phyloP scores from a whole-genome alignment of 495 filamentous ascomycete species.

The Podospora pseudopauciseta region DNA sequence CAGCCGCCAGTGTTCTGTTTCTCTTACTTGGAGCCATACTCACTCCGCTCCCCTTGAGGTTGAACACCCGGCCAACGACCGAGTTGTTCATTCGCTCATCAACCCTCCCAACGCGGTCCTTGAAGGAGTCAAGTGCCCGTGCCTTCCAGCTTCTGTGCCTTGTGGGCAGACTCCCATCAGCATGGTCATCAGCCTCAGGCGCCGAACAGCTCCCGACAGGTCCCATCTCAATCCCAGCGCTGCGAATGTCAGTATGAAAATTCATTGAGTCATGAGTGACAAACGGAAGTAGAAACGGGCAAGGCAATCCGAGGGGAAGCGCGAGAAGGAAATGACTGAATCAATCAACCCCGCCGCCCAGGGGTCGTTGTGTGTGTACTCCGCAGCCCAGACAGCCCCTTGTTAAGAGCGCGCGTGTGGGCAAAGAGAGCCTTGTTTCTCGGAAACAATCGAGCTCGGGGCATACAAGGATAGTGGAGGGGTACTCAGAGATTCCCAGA shows the following conservation, averaged over 20 bases:
- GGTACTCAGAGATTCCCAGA: background rate
- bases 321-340: background rate
- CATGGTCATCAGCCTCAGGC: background rate
- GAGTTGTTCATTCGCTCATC: conserved; percentile 41
- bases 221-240: conserved; percentile 22
- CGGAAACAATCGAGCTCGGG: background rate
- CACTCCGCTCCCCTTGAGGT: conserved; percentile 65
- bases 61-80: conserved; percentile 66
- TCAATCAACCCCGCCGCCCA: background rate
- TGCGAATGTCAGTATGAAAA: conserved; percentile 8
- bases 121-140: background rate
- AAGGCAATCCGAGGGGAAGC: background rate
- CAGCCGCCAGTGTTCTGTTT: background rate
- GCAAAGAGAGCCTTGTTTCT: background rate
- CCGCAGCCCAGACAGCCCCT: background rate
- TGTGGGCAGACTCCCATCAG: background rate
- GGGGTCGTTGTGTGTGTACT: background rate
- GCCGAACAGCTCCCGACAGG: background rate
- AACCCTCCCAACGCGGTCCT: conserved; percentile 16
- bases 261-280: background rate
- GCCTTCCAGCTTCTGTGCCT: background rate
- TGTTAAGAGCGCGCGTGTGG: background rate
- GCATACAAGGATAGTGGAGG: background rate
- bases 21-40: conserved; percentile 26
- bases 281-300: background rate